Percentiles rank a stretch among this genome's conserved stretches.
phyloP scores from a whole-genome alignment of 441 rosid species.

The Erysimum cheiri region DNA sequence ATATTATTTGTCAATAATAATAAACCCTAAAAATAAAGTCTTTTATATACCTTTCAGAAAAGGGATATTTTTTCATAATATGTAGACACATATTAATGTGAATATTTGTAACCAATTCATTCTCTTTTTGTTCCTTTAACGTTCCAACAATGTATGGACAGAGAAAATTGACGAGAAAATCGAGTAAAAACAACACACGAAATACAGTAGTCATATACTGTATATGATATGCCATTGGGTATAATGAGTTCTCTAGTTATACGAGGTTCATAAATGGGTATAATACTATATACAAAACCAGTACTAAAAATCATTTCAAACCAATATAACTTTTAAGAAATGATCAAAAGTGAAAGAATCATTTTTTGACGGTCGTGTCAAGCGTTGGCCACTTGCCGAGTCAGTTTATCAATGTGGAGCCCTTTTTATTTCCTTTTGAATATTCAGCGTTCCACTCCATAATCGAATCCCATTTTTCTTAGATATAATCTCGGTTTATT shows the following conservation, averaged over 20 bases:
- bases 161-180: neutral
- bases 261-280: neutral
- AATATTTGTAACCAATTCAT: neutral
- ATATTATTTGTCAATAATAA: constrained; percentile 1
- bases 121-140: no score
- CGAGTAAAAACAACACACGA: neutral
- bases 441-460: neutral
- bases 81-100: neutral
- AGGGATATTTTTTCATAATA: neutral
- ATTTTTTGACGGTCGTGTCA: constrained; percentile 6
- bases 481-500: neutral
- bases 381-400: constrained; percentile 11
- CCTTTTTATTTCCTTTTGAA: constrained; percentile 8
- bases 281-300: neutral
- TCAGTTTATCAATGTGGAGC: neutral
- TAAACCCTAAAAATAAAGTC: neutral
- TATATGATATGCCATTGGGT: neutral
- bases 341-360: neutral
- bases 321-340: neutral
- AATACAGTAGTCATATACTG: neutral
- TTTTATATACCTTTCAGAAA: neutral
- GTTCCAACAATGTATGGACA: no score
- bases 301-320: neutral
- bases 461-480: no score
- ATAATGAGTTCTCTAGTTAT: neutral